Conservation (phyloP, 345 rosid species). For the Nasturtium officinale region DNA sequence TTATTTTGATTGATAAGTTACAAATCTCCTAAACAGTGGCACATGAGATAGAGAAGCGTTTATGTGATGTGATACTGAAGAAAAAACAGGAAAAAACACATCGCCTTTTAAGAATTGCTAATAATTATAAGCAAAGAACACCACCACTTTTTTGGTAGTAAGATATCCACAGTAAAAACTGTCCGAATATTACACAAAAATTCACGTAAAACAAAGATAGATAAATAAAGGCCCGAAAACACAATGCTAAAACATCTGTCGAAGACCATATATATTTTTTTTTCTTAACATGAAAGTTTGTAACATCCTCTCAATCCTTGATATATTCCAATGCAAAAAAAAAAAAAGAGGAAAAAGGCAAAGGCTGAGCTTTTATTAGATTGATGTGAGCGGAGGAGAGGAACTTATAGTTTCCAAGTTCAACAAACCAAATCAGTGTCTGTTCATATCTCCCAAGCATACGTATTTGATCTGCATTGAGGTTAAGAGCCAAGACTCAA, state of each 20-base stretch:
- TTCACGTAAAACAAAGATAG: not conserved
- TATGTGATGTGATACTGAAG: not conserved
- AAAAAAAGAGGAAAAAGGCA: not conserved
- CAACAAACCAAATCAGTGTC: conserved; percentile 46
- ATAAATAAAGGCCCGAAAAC: not conserved
- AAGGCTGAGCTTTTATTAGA: conserved; percentile 24
- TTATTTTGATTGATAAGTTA: not conserved
- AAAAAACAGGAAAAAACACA: not conserved
- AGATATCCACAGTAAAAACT: conserved; percentile 23
- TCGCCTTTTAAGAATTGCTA: not conserved
- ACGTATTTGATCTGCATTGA: conserved; percentile 70
- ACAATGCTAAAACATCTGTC: conserved; percentile 13
- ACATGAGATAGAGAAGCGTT: not conserved
- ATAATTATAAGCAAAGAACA: conserved; percentile 22
- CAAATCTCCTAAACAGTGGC: not conserved
- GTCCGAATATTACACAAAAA: conserved; percentile 24
- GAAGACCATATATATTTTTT: conserved; percentile 5
- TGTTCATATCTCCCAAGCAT: conserved; percentile 87
- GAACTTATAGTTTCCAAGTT: conserved; percentile 26
- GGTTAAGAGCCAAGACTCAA: conserved; percentile 13
- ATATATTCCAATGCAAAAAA: not conserved
- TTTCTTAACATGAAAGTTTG: not conserved
- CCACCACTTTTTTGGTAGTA: not conserved
- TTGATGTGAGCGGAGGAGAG: not conserved
- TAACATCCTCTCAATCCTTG: conserved; percentile 22